Base-by-base conservation (phyloP, 805 yeast genomes). In the Candida saitoana region DNA sequence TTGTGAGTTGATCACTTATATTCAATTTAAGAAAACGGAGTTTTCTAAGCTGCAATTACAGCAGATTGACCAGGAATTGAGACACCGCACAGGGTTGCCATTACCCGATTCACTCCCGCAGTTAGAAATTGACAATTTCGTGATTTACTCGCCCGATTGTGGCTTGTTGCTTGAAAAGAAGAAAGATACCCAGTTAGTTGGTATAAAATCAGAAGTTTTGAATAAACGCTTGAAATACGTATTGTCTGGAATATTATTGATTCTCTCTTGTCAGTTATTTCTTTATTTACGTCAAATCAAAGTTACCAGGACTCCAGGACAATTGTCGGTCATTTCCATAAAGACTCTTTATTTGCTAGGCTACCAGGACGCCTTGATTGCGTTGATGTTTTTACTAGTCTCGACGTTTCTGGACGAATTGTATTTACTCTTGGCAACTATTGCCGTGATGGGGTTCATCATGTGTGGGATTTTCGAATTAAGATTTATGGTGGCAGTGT, bases 71-170 rank as follows among this genome's bases (percentile, higher is more conserved):
- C 73, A 78, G 29, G 98, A 90, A 58, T 62, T 89, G 16, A 57
- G 50, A 8, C 67, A 74, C 47, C 97, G 96, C 1, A 56, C 76
- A n/a, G 97, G 97, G 0, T 67, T 85, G 46, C 96, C 96, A 2
- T 73, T 81, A 12, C 71, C 74, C 14, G 30, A 43, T 3, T 45
- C 54, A 1, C 56, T 82, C 4, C 96, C 96, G 0, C 52, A 60
- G 0, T 49, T 90, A 14, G 64, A 63, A 24, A 52, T 90, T 7
- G 58, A 73, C 2, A 62, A 73, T 8, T 88, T 84, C 5, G 47
- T 87, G 11, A 45, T 87, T 15, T 89, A 86, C 54, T 87, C 96
- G 0, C 97, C 97, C 0, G 96, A 90, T 56, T 90, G 98, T 67
- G 95, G 90, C 0, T 55, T 83, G 2, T 56, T 75, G 2, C 46